Evolutionary conservation across 768 basidiomycete genomes (phyloP).

Genomic region (Xerocomus potaroensis): DNA sequence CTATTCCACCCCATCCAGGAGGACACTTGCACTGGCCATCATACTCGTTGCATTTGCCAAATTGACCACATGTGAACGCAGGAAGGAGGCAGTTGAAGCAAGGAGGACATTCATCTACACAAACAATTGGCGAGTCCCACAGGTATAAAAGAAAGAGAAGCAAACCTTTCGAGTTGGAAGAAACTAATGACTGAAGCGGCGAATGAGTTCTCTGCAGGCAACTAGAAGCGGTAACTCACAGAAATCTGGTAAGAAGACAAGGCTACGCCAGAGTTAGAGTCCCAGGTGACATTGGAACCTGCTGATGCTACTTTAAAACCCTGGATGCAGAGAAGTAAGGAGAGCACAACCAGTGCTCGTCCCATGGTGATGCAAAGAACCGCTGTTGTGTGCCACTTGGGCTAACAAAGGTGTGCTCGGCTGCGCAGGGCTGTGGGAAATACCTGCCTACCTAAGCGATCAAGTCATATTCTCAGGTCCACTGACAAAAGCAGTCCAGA

Average conservation of each 20-base stretch:
- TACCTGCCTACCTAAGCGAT: neutral
- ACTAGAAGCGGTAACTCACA: conserved; percentile 14
- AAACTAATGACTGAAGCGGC: conserved; percentile 15
- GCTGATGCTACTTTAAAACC: conserved; percentile 1
- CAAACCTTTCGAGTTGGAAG: conserved; percentile 17
- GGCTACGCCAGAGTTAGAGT: conserved; percentile 5
- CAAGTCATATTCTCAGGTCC: too few species aligned
- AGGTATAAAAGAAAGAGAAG: neutral
- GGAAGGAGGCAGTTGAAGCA: conserved; percentile 98
- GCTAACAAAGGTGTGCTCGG: neutral
- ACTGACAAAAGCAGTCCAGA: too few species aligned
- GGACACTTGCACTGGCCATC: conserved; percentile 97
- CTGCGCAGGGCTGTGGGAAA: conserved; percentile 14
- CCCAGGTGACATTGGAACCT: conserved; percentile 18
- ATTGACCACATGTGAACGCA: conserved; percentile 89
- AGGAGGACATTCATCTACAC: conserved; percentile 63
- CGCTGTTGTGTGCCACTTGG: neutral
- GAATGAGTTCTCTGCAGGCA: conserved; percentile 11
- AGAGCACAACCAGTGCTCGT: conserved; percentile 17
- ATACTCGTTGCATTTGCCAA: conserved; percentile 83
- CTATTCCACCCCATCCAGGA: conserved; percentile 95
- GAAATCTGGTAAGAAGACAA: conserved; percentile 24
- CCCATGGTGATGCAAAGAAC: conserved; percentile 18
- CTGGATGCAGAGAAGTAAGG: conserved; percentile 7
- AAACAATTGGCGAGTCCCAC: neutral